Base-by-base conservation (phyloP, 441 rosid genomes). In the Populus tomentosa region DNA sequence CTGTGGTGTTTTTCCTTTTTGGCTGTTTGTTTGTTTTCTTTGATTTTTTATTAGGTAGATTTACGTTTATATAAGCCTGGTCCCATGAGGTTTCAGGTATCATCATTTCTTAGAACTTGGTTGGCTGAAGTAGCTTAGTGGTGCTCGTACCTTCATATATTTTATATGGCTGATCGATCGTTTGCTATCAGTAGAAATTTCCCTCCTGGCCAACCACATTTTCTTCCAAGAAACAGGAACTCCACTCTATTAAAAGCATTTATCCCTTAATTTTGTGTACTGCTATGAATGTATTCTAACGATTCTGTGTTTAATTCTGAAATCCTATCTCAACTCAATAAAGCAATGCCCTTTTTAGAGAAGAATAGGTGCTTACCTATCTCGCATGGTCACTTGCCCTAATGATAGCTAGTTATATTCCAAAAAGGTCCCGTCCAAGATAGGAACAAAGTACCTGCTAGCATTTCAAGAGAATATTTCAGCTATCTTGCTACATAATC, bases 1-100 rank as follows among this genome's bases (percentile, higher is more conserved):
- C 28, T 46, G 40, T 64, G 35, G 64, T 78, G 24, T 82, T 71
- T 74, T 67, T 32, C 33, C 77, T 77, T 62, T 20, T 73, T 65
- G 13, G 35, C 24, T 80, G n/a, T 62, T 40, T 56, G 11, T 10
- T 78, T 53, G 20, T 20, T 70, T 70, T 59, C 9, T 20, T 11
- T 5, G 1, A 0, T 24, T 23, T 3, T 38, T 53, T 65, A 59
- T 56, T 72, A 6, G 24, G 28, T 65, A 2, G 16, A n/a, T 4
- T 42, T 78, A 64, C 24, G 14, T 61, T 13, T 20, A 21, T 16
- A 72, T 23, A 61, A 20, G 64, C 30, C 33, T 67, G 42, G 67
- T 23, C 71, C 67, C 62, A 62, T 69, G 50, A 18, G 62, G 26
- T 69, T 35, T 5, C 63, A 38, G n/a, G 50, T 69, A 30, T 61